Percentiles rank a stretch among this genome's conserved stretches.
Evolutionary conservation across 177 flowering plant species (phyloP).

Genomic region (Vitis hybrid): DNA sequence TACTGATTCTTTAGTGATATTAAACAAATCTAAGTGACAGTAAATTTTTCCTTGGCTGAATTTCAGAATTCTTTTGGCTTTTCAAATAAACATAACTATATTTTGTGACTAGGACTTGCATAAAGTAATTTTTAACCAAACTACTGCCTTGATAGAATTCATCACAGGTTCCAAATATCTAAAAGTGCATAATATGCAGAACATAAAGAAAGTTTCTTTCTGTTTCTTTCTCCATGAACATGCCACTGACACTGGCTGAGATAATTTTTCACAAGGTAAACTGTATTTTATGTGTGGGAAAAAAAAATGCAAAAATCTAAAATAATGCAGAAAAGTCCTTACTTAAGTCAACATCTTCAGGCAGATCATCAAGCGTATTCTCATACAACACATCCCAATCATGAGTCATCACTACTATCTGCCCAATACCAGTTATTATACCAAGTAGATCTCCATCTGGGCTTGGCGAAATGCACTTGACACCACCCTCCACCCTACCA

Average conservation of each 20-base stretch:
- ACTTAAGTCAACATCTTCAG: conserved; percentile 63
- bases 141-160: neutral
- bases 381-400: conserved; percentile 96
- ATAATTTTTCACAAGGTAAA: neutral
- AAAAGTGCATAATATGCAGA: neutral
- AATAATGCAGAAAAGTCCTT: conserved; percentile 38
- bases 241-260: neutral
- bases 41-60: neutral
- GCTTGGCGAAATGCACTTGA: conserved; percentile 77
- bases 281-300: no score
- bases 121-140: neutral
- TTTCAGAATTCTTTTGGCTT: neutral
- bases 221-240: neutral
- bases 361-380: conserved; percentile 48
- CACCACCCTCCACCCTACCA: conserved; percentile 90
- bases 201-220: neutral
- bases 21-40: neutral
- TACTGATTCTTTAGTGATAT: neutral
- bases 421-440: conserved; percentile 69
- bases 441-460: conserved; percentile 94
- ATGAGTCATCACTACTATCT: conserved; percentile 83
- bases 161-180: neutral
- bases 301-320: neutral
- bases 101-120: neutral
- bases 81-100: neutral